These are phyloP conservation scores for Lasiosphaeriaceae sp. DNA, from an alignment of 495 filamentous ascomycete genomes.

Conservation along the genomic window DNA sequence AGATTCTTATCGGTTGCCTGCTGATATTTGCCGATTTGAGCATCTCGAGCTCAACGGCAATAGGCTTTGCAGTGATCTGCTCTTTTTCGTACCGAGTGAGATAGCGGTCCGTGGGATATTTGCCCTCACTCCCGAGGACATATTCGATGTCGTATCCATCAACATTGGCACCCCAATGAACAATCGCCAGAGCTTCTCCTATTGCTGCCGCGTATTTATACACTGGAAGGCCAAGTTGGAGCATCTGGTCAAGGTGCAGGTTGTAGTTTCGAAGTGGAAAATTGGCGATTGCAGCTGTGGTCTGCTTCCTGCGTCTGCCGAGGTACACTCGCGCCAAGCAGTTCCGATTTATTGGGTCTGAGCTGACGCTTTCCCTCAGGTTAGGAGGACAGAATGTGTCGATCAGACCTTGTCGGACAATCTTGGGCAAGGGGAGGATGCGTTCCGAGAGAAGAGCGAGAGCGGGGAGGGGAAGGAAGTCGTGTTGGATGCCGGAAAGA, in stretches of 20 bases:
- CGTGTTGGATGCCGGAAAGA: background rate
- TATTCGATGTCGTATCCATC: constrained; percentile 15
- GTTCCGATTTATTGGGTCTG: constrained; percentile 1
- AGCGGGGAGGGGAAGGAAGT: constrained; percentile 1
- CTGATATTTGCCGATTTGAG: background rate
- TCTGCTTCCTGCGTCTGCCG: background rate
- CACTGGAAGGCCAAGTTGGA: constrained; percentile 3
- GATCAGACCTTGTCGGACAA: constrained; percentile 1
- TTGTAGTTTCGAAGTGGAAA: constrained; percentile 17
- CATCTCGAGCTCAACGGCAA: too few species aligned
- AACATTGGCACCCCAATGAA: constrained; percentile 13
- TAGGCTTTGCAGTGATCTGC: too few species aligned
- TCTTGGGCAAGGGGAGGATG: constrained; percentile 9
- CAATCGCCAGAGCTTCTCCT: constrained; percentile 3
- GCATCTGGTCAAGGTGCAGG: constrained; percentile 13
- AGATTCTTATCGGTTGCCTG: constrained; percentile 1
- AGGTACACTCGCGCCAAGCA: constrained; percentile 12
- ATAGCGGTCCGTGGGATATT: too few species aligned
- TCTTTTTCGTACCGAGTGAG: too few species aligned
- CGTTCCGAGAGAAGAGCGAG: constrained; percentile 5
- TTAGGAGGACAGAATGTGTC: background rate
- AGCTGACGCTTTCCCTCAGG: background rate
- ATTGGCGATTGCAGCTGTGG: background rate
- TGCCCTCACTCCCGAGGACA: constrained; percentile 8
- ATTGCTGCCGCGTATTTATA: constrained; percentile 3